These are phyloP conservation scores for Schwanniomyces vanrijiae DNA, from an alignment of 805 yeast genomes.

Conservation along the genomic window DNA sequence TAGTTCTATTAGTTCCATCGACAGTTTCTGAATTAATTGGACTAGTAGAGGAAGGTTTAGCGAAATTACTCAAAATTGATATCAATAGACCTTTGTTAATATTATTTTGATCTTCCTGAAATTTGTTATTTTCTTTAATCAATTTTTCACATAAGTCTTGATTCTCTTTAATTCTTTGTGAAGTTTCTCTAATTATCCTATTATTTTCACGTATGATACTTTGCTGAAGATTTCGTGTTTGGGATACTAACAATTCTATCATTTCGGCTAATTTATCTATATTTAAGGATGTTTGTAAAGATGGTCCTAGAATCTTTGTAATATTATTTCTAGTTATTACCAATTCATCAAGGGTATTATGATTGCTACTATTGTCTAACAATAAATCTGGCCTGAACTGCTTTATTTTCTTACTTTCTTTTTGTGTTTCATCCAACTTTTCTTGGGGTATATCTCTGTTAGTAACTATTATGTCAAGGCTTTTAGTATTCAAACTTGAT, in stretches of 20 bases:
- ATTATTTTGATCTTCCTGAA: conserved; percentile 10
- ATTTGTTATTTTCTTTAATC: conserved; percentile 8
- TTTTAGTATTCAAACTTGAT: background rate
- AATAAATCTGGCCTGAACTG: background rate
- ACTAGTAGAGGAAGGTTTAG: background rate
- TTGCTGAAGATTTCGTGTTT: conserved; percentile 1
- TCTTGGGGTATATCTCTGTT: background rate
- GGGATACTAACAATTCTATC: conserved; percentile 8
- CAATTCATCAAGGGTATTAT: background rate
- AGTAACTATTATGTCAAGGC: background rate
- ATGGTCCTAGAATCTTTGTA: background rate
- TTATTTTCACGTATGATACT: conserved; percentile 4
- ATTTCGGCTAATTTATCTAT: conserved; percentile 1
- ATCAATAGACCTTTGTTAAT: conserved; percentile 11
- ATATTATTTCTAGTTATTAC: background rate
- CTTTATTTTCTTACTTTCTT: background rate
- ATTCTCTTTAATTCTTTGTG: conserved; percentile 4
- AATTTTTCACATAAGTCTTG: conserved; percentile 5
- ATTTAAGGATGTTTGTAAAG: background rate
- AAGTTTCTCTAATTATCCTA: conserved; percentile 7
- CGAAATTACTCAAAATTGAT: conserved; percentile 5
- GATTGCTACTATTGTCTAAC: background rate
- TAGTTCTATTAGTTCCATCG: background rate
- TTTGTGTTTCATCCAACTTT: background rate
- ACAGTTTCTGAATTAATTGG: background rate